Conservation (phyloP, 2,329 filamentous ascomycete species). For the Cladobotryum protrusum region DNA sequence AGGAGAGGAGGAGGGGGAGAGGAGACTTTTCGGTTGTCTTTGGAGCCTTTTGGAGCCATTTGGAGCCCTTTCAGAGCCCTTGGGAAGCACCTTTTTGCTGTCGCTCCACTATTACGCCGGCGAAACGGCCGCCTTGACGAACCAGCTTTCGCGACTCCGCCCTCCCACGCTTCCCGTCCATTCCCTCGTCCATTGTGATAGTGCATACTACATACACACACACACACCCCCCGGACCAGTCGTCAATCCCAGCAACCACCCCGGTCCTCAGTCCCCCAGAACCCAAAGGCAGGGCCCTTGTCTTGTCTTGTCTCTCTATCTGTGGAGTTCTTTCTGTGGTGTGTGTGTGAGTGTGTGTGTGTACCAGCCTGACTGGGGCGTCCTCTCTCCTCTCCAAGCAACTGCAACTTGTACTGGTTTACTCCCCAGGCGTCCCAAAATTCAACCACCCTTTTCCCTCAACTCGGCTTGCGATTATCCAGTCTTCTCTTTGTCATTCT, state of each 20-base stretch:
- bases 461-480: no score
- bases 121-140: slow-evolving; percentile 46
- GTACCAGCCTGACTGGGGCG: no score
- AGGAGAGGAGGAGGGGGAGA: neutral
- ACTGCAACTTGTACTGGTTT: no score
- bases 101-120: slow-evolving; percentile 53
- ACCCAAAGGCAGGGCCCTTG: no score
- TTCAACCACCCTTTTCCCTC: no score
- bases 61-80: slow-evolving; percentile 9
- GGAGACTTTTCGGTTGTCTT: neutral
- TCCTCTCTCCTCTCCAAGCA: no score
- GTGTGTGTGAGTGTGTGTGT: no score
- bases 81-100: slow-evolving; percentile 12
- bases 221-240: neutral
- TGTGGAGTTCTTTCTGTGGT: no score
- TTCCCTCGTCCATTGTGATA: slow-evolving; percentile 17
- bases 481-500: neutral
- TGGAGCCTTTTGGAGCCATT: neutral
- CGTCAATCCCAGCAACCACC: no score
- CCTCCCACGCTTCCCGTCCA: slow-evolving; percentile 18
- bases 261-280: no score
- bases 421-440: no score
- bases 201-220: neutral
- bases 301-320: no score
- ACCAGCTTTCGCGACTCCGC: slow-evolving; percentile 24